Conservation (phyloP, 257 asterid genomes). For the Nicotiana benthamiana region DNA sequence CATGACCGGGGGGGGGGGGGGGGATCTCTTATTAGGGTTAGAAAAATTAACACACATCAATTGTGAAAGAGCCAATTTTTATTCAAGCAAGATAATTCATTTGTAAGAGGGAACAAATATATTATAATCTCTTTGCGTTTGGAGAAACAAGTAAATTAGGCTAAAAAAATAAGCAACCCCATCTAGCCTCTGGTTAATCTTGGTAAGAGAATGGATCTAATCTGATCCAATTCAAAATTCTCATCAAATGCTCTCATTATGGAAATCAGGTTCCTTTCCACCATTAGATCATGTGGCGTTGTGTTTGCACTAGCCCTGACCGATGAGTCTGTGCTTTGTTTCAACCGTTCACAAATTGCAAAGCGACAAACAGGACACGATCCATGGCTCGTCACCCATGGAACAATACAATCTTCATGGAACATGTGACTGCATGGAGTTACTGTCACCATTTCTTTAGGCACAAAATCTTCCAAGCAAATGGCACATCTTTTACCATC, state of each 20-base stretch:
- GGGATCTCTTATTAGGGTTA: too few relatives aligned
- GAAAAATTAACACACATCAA: neutral
- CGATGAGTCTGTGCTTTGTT: conserved; percentile 6
- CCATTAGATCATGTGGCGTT: conserved; percentile 6
- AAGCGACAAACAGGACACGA: conserved; percentile 76
- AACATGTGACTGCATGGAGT: conserved; percentile 92
- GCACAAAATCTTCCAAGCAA: conserved; percentile 80
- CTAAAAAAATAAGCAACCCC: neutral
- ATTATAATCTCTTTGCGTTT: neutral
- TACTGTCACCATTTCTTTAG: conserved; percentile 45
- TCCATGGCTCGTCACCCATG: conserved; percentile 78
- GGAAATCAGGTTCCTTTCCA: conserved; percentile 7
- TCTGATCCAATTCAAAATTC: conserved; percentile 13
- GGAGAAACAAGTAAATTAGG: neutral
- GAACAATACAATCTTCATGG: conserved; percentile 83
- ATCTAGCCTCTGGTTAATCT: conserved; percentile 4
- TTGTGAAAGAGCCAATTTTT: neutral
- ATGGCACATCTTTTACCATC: conserved; percentile 62
- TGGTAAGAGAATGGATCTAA: conserved; percentile 4
- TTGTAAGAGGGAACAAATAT: neutral
- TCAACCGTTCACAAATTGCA: conserved; percentile 17
- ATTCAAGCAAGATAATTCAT: neutral
- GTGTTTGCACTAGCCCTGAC: neutral
- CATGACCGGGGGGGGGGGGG: too few relatives aligned
- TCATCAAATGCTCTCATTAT: conserved; percentile 27